Evolutionary conservation across 1,139 yeast species (phyloP), one percentile per base, ranked within the genome.

Genomic region (Chernovozyma sophiae-reginae): DNA sequence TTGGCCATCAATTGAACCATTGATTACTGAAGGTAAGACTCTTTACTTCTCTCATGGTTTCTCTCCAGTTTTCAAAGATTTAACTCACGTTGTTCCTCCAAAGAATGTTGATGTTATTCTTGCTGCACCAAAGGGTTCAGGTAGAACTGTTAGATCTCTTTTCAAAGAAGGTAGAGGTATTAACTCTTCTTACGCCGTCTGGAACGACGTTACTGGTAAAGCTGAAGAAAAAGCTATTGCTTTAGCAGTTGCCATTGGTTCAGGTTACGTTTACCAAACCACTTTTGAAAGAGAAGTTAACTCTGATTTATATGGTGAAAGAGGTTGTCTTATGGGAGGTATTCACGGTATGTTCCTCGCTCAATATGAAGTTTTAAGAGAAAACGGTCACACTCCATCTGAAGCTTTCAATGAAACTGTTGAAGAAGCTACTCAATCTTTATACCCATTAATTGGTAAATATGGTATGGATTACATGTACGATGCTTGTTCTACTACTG

Each of bases 401-500:
- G 98, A 92, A 79, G 98, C 98, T 60, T 92, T 92, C 90, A 92
- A 92, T 72, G 98, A 92, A 80, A 92, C 98, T 55, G 98, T 92
- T 56, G 98, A 92, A 79, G 98, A 92, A 77, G 98, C 98, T 53
- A 92, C 98, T 51, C 98, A 92, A 78, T 92, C 97, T 43, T 80
- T 92, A 60, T 92, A 92, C 86, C 98, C 98, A 72, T 83, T 92
- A 78, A 72, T 92, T 58, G 98, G 98, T 73, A 87, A 86, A 75
- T 86, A 92, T 80, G 98, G 98, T 77, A 92, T 92, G 98, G 98
- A 92, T 76, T 92, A 92, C 92, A 92, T 92, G 98, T 92, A 92
- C 82, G 97, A 90, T 65, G 98, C 98, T 58, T 92, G 98, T 76
- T 92, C 98, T 53, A 92, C 98, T 65, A 92, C 98, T 55, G 98